Evolutionary conservation across 345 rosid species (phyloP).

Genomic region (Euphorbia pulcherrima): DNA sequence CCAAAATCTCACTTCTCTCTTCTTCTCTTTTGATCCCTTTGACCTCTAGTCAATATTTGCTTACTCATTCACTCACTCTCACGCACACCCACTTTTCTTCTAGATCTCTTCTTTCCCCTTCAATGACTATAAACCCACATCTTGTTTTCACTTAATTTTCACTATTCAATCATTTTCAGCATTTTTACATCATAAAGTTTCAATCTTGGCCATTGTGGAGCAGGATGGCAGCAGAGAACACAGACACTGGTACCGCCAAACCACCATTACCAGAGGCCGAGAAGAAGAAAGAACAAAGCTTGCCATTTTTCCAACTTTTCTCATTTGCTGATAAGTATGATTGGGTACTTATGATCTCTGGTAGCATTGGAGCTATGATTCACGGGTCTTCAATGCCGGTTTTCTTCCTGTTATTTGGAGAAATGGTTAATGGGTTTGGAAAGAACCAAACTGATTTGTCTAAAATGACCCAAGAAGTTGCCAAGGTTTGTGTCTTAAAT

Average conservation of each 20-base stretch:
- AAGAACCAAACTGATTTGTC: conserved; percentile 84
- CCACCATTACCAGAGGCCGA: conserved; percentile 69
- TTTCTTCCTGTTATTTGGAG: conserved; percentile 88
- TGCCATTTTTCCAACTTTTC: conserved; percentile 89
- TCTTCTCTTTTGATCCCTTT: conserved; percentile 12
- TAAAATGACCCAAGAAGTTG: conserved; percentile 91
- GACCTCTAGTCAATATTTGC: conserved; percentile 39
- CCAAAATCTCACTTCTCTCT: not conserved
- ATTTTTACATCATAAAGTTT: not conserved
- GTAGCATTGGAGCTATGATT: conserved; percentile 79
- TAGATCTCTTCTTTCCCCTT: conserved; percentile 23
- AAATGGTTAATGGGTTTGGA: conserved; percentile 99
- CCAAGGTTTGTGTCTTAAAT: conserved; percentile 65
- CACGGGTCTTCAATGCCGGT: conserved; percentile 99
- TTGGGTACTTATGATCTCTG: conserved; percentile 66
- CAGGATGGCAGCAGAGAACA: conserved; percentile 68
- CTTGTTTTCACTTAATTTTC: not conserved
- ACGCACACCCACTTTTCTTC: not conserved
- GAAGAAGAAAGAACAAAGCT: conserved; percentile 93
- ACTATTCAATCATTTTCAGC: conserved; percentile 1
- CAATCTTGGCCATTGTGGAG: not conserved
- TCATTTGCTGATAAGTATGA: conserved; percentile 91
- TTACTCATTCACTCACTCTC: not conserved
- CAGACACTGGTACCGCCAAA: conserved; percentile 48
- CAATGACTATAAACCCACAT: conserved; percentile 15